Evolutionary conservation across 2,329 filamentous ascomycete species (phyloP), one percentile per base, ranked within the genome.

Genomic region (Penicillium sp.): DNA sequence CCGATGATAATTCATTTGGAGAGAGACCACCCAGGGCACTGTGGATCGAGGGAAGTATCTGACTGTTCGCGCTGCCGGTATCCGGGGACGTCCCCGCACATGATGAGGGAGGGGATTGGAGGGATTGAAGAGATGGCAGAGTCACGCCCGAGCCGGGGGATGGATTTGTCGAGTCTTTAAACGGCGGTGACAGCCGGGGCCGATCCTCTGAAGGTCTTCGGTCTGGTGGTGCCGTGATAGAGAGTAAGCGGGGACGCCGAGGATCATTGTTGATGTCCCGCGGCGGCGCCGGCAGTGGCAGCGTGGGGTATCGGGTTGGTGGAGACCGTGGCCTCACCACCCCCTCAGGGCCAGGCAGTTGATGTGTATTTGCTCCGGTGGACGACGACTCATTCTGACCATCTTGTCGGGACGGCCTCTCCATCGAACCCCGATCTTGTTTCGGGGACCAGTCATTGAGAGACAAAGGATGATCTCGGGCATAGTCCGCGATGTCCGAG

Each of bases 401-500:
- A n/a, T 28, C 26, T 28, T 5, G 10, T 11, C 11, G 26, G n/a
- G 8, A 23, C 15, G 4, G 34, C 27, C 20, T 37, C 9, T 37
- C 34, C 25, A 28, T 26, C 17, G 13, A 36, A 37, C 20, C 39
- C 43, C 69, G 28, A 62, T 62, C 30, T n/a, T 32, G 39, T 30
- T 35, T 37, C 10, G 25, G 25, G 12, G 34, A 34, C 31, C 34
- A 37, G 30, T 33, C 42, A 35, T 32, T 25, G 10, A 27, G 25
- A 9, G 18, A 22, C 35, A 84, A 66, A 14, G 75, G 70, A 47
- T 71, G 59, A 45, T 67, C 65, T 46, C 72, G 74, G 40, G 77
- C 82, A 55, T 66, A 28, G 58, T 48, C 65, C 66, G 80, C 80
- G 55, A 86, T 75, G 34, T 87, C 80, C 34, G 76, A 79, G 49